Conservation (phyloP, 148 eudicot species). For the Oxyria digyna region DNA sequence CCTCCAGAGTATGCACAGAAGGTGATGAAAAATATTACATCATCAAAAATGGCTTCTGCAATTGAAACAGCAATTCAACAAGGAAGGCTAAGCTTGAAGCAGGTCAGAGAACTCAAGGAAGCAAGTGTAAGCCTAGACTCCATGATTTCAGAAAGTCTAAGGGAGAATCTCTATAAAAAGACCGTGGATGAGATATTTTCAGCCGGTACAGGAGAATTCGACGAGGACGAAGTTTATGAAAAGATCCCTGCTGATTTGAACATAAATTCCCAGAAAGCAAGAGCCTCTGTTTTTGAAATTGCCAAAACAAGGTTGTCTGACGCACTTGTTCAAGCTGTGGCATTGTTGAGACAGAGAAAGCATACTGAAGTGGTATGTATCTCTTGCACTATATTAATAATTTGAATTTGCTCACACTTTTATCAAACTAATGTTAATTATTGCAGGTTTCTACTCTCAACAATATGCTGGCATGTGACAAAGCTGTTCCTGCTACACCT, state of each 20-base stretch:
- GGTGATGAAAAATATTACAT: conserved; percentile 66
- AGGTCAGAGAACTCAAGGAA: conserved; percentile 71
- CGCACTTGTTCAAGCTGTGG: conserved; percentile 72
- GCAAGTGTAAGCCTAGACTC: conserved; percentile 52
- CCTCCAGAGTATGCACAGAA: conserved; percentile 80
- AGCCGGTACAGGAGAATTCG: conserved; percentile 89
- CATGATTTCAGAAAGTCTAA: conserved; percentile 53
- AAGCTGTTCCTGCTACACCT: conserved; percentile 76
- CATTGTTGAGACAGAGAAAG: conserved; percentile 76
- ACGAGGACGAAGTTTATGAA: conserved; percentile 71
- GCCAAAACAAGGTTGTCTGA: conserved; percentile 54
- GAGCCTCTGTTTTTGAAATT: conserved; percentile 56
- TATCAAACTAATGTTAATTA: background rate
- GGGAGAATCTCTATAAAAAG: conserved; percentile 74
- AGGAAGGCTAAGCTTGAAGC: conserved; percentile 69
- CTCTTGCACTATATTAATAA: conserved; percentile 1
- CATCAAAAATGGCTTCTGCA: conserved; percentile 65
- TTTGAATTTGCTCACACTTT: background rate
- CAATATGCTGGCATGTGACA: conserved; percentile 81
- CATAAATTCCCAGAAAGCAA: conserved; percentile 60
- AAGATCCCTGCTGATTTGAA: conserved; percentile 71
- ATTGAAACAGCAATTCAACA: conserved; percentile 71
- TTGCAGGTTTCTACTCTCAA: conserved; percentile 63
- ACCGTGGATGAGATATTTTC: conserved; percentile 70
- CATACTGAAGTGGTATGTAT: conserved; percentile 60